Evolutionary conservation across 163 green algal genomes (phyloP).

Genomic region (Chloromonas sp.): DNA sequence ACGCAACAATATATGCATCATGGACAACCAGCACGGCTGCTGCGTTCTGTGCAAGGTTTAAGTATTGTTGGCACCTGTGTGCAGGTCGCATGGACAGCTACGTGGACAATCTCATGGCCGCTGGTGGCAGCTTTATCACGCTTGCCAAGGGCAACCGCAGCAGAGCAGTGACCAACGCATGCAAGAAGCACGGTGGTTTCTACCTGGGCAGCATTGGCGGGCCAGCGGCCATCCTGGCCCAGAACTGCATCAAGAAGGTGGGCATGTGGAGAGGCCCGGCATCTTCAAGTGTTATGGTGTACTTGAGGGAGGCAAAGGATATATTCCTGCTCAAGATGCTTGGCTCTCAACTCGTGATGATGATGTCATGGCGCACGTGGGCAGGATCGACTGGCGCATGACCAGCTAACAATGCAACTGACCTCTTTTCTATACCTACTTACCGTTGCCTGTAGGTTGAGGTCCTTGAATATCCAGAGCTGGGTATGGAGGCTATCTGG

Average conservation of each 20-base stretch:
- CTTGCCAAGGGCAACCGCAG: slow-evolving; percentile 44
- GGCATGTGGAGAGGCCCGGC: not conserved
- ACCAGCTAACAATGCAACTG: too few species aligned
- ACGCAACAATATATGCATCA: too few species aligned
- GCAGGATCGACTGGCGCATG: too few species aligned
- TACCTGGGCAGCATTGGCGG: slow-evolving; percentile 45
- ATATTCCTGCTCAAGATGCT: too few species aligned
- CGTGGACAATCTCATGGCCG: slow-evolving; percentile 30
- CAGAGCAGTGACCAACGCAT: slow-evolving; percentile 33
- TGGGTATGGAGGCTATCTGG: slow-evolving; percentile 50
- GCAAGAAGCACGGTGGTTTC: slow-evolving; percentile 48
- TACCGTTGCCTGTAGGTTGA: slow-evolving; percentile 11
- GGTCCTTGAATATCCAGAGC: slow-evolving; percentile 46
- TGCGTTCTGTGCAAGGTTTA: too few species aligned
- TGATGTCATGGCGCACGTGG: too few species aligned
- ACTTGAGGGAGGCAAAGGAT: not conserved
- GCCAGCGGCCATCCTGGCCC: slow-evolving; percentile 38
- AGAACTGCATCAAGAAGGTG: slow-evolving; percentile 43
- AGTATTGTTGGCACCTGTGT: too few species aligned
- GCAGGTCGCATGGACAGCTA: slow-evolving; percentile 44
- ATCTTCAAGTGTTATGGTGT: not conserved
- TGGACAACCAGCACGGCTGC: too few species aligned
- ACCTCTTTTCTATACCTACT: too few species aligned
- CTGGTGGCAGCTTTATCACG: slow-evolving; percentile 35
- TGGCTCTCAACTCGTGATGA: too few species aligned